Base-by-base conservation (phyloP, 2,329 filamentous ascomycete genomes). In the Diaporthe batatas region DNA sequence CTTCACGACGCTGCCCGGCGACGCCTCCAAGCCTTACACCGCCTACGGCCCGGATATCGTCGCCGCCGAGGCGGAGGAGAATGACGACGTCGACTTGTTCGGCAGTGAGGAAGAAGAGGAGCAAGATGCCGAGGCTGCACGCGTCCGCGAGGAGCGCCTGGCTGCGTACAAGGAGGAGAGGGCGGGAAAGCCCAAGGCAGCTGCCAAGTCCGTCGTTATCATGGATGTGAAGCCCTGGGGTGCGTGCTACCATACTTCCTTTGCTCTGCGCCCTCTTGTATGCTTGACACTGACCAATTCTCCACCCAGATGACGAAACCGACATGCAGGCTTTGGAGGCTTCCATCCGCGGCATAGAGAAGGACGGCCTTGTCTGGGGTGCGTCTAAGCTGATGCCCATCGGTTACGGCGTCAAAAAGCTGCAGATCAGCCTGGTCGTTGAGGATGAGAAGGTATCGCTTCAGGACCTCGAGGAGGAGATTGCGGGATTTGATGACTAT, bases 211-310 rank as follows among this genome's bases (percentile, higher is more conserved):
- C 74, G 88, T 98, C 76, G 95, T 98, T 81, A 98, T 95, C 77
- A 80, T 99, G 78, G 96, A 98, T 81, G 93, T 99, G 78, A 99
- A 99, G 91, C 96, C 96, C 81, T 98, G 96, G 96, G 96, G 96
- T 98, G 93, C 79, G 93, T 88, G 2, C 75, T 75, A 62, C 73
- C 51, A 6, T 21, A 7, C 65, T 70, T 36, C 6, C 53, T 1
- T 49, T 23, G 18, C 18, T 23, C 12, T 68, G 6, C 16, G 11
- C 34, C 34, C 8, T 18, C 44, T 47, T 47, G 16, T 6, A 7
- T 18, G 44, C 7, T 21, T 47, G 44, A n/a, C 10, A n/a, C 21
- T 21, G 18, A 21, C 10, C 10, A 1, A 1, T 39, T 12, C 1
- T 12, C 44, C 42, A 68, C n/a, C 12, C 75, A 91, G 94, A 98